Conservation (phyloP, 1,284 basidiomycete genomes). For the Gymnopus androsaceus region DNA sequence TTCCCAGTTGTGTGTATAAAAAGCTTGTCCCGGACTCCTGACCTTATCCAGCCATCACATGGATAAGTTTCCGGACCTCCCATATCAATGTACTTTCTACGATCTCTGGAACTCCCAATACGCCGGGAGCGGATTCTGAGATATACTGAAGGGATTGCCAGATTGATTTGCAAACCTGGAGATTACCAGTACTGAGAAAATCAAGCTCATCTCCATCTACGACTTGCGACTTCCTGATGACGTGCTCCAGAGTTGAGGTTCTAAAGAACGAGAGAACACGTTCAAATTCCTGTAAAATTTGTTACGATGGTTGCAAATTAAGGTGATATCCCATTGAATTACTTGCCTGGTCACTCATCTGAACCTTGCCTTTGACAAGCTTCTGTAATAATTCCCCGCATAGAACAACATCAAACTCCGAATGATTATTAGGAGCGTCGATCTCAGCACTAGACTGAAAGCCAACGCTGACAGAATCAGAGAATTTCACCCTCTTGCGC, state of each 20-base stretch:
- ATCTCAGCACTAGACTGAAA: not conserved
- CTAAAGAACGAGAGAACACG: not conserved
- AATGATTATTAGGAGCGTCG: not conserved
- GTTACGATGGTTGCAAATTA: too few species aligned
- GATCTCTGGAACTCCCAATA: not conserved
- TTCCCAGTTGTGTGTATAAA: too few species aligned
- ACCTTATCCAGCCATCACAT: too few species aligned
- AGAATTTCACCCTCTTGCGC: constrained; percentile 5
- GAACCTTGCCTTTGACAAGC: constrained; percentile 6
- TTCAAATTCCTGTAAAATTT: constrained; percentile 1
- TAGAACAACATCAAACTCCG: not conserved
- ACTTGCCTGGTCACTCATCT: constrained; percentile 3
- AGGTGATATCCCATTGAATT: too few species aligned
- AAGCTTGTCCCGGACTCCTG: too few species aligned
- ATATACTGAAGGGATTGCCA: constrained; percentile 1
- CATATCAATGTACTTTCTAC: not conserved
- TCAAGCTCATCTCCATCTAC: not conserved
- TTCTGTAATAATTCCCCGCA: constrained; percentile 5
- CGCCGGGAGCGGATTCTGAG: not conserved
- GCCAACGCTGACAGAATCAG: not conserved
- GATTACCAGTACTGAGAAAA: not conserved
- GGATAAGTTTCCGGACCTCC: not conserved
- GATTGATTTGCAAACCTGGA: not conserved
- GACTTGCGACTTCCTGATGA: not conserved
- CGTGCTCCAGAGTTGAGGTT: not conserved